Conservation (phyloP, 371 early-diverging fungal genomes). For the Mortierella sp. region DNA sequence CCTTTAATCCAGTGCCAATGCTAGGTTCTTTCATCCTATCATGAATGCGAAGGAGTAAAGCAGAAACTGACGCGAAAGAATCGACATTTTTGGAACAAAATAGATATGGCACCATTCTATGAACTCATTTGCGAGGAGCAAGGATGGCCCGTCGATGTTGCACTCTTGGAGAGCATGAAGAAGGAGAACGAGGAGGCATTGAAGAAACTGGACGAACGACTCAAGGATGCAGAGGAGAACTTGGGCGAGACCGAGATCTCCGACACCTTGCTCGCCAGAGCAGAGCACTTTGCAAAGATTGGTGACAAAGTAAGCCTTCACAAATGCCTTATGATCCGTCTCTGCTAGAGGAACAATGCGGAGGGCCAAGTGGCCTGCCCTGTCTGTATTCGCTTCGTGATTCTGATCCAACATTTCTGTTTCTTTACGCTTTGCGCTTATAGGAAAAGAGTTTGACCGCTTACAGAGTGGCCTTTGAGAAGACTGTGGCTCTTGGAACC, state of each 20-base stretch:
- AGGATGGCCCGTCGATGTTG: slow-evolving; percentile 67
- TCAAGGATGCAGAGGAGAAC: slow-evolving; percentile 91
- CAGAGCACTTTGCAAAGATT: slow-evolving; percentile 92
- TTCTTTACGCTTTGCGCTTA: neutral
- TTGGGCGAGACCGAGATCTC: slow-evolving; percentile 95
- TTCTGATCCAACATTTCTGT: neutral
- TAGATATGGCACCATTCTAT: slow-evolving; percentile 93
- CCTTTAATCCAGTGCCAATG: neutral
- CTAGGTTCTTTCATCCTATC: neutral
- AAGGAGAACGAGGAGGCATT: slow-evolving; percentile 82
- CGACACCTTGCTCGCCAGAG: slow-evolving; percentile 93
- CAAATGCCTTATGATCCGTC: neutral
- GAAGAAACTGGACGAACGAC: slow-evolving; percentile 83
- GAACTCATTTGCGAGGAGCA: slow-evolving; percentile 75
- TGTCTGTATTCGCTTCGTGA: neutral
- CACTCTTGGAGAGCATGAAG: slow-evolving; percentile 68
- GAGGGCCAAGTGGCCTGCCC: neutral
- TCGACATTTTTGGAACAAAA: neutral
- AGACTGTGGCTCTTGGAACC: slow-evolving; percentile 91
- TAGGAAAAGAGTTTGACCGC: slow-evolving; percentile 90
- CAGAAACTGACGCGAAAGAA: neutral
- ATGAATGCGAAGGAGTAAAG: neutral
- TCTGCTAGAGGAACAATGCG: neutral
- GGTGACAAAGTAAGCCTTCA: slow-evolving; percentile 86
- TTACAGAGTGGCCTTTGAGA: slow-evolving; percentile 85